Conservation (phyloP, 768 basidiomycete species). For the Suillus brevipes region DNA sequence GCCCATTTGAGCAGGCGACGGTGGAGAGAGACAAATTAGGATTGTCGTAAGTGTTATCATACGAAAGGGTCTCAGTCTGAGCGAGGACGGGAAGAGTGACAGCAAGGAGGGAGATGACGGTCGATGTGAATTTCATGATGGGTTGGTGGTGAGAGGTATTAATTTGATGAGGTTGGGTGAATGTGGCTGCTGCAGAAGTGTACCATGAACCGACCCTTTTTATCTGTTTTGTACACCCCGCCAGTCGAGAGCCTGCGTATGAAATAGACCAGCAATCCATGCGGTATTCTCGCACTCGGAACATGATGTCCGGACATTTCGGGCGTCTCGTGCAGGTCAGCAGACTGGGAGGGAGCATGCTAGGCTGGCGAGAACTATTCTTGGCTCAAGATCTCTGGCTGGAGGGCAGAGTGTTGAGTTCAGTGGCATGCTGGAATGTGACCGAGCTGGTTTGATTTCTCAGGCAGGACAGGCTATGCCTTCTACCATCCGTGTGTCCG, state of each 20-base stretch:
- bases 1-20: constrained; percentile 36
- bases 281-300: constrained; percentile 8
- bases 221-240: constrained; percentile 13
- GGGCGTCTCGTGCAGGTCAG: constrained; percentile 3
- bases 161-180: background rate
- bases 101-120: constrained; percentile 12
- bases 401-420: background rate
- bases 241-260: background rate
- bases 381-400: constrained; percentile 3
- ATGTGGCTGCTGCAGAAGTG: background rate
- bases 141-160: background rate
- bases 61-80: constrained; percentile 23
- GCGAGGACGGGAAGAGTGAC: constrained; percentile 21
- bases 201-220: constrained; percentile 4
- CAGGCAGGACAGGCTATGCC: background rate
- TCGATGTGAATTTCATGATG: constrained; percentile 28
- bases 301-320: background rate
- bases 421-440: background rate
- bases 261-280: background rate
- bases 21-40: constrained; percentile 14
- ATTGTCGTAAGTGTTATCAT: constrained; percentile 34
- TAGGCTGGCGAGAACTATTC: constrained; percentile 2
- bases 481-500: background rate
- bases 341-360: constrained; percentile 9
- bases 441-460: background rate